Conservation (phyloP, 176 grass and related monocot species). For the Raddia guianensis region DNA sequence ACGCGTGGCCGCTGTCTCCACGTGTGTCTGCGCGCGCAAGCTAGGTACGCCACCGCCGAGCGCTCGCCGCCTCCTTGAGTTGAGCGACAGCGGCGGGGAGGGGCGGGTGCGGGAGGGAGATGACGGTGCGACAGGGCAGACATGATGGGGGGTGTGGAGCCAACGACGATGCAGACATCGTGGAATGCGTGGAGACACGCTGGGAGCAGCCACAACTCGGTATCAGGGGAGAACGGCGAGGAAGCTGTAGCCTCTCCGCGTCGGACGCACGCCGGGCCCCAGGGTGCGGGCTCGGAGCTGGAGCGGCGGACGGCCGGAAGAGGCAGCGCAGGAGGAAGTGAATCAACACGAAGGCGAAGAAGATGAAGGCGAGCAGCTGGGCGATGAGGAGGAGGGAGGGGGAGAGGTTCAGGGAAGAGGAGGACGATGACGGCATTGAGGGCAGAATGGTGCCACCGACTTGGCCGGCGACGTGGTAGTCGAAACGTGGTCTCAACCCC, state of each 20-base stretch:
- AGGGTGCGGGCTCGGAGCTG: slow-evolving; percentile 23
- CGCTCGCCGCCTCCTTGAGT: too few relatives aligned
- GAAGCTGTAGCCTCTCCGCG: background rate
- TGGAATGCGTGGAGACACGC: slow-evolving; percentile 94
- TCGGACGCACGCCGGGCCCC: slow-evolving; percentile 21
- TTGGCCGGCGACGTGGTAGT: too few relatives aligned
- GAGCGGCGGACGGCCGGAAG: slow-evolving; percentile 36
- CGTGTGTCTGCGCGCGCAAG: slow-evolving; percentile 51
- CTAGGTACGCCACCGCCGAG: slow-evolving; percentile 44
- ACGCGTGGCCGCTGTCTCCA: slow-evolving; percentile 66
- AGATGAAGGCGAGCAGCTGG: slow-evolving; percentile 65
- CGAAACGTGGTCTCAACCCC: too few relatives aligned
- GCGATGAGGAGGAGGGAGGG: slow-evolving; percentile 76
- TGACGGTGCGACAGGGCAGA: slow-evolving; percentile 79
- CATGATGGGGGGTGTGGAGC: slow-evolving; percentile 79
- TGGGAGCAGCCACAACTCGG: slow-evolving; percentile 84
- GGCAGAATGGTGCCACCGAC: slow-evolving; percentile 42
- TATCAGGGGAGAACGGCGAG: slow-evolving; percentile 59
- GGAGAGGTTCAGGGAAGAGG: slow-evolving; percentile 57
- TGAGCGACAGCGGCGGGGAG: slow-evolving; percentile 50
- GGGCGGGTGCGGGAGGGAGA: slow-evolving; percentile 65
- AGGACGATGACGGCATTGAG: slow-evolving; percentile 33
- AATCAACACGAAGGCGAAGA: slow-evolving; percentile 69
- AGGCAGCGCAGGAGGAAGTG: slow-evolving; percentile 82
- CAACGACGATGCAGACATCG: slow-evolving; percentile 81